phyloP scores from a whole-genome alignment of 2,329 filamentous ascomycete species.

The Aspergillus amoenus region DNA sequence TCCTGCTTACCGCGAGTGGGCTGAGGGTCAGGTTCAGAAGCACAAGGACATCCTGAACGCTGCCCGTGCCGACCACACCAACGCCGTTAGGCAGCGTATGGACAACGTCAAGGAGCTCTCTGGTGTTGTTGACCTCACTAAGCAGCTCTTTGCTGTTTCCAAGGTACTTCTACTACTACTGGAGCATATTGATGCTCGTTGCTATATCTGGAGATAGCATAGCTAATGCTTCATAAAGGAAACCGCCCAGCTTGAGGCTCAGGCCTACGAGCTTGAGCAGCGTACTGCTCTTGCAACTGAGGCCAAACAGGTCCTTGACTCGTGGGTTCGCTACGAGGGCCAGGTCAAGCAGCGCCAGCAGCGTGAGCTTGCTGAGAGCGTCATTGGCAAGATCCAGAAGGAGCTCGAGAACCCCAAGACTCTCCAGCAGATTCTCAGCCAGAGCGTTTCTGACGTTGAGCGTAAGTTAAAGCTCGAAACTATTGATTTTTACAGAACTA shows the following conservation, averaged over 20 bases:
- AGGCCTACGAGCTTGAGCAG: conserved; percentile 97
- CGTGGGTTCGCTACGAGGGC: conserved; percentile 97
- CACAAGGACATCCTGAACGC: conserved; percentile 94
- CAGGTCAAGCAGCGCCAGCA: conserved; percentile 99
- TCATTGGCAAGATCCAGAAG: conserved; percentile 98
- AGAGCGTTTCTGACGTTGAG: conserved; percentile 95
- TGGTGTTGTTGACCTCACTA: conserved; percentile 93
- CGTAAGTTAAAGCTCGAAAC: conserved; percentile 58
- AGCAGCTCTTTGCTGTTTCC: conserved; percentile 94
- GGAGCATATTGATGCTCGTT: not conserved
- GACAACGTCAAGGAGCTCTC: conserved; percentile 92
- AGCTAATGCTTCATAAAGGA: conserved; percentile 58
- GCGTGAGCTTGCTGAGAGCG: conserved; percentile 84
- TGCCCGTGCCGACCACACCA: conserved; percentile 90
- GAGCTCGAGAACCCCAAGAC: conserved; percentile 97
- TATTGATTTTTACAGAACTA: not conserved
- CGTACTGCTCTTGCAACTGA: conserved; percentile 86
- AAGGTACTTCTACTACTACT: conserved; percentile 65
- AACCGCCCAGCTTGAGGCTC: conserved; percentile 91
- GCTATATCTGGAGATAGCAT: not conserved
- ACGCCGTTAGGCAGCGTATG: conserved; percentile 92
- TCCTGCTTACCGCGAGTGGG: conserved; percentile 90
- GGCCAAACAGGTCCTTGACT: conserved; percentile 94
- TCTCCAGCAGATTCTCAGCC: conserved; percentile 95
- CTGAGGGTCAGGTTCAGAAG: conserved; percentile 82